Evolutionary conservation across 1,139 yeast species (phyloP).

Genomic region (Kodamaea suecica): DNA sequence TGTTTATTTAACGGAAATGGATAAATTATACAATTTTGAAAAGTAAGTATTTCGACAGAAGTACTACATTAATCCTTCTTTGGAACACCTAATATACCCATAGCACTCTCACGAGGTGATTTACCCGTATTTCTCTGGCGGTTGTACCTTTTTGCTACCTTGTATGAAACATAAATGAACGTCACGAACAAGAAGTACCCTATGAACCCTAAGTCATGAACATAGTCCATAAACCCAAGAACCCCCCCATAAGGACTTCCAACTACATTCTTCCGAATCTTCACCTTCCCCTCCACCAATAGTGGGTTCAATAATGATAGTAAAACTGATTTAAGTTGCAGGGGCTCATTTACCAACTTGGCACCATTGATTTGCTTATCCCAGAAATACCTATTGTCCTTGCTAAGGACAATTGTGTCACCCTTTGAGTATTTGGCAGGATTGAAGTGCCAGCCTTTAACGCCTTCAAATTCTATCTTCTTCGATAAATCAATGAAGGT

Average conservation of each 20-base stretch:
- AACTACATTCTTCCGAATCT: slow-evolving; percentile 26
- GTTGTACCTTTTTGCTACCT: slow-evolving; percentile 4
- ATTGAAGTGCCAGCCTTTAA: slow-evolving; percentile 43
- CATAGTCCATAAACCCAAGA: slow-evolving; percentile 40
- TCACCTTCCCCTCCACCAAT: slow-evolving; percentile 14
- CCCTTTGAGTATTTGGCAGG: slow-evolving; percentile 41
- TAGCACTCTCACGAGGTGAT: background rate
- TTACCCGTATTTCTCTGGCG: background rate
- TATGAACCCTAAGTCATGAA: slow-evolving; percentile 43
- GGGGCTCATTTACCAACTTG: slow-evolving; percentile 30
- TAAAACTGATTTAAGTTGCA: slow-evolving; percentile 26
- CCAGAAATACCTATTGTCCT: slow-evolving; percentile 32
- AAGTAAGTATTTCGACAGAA: too few species aligned
- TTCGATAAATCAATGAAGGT: slow-evolving; percentile 53
- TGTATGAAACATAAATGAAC: slow-evolving; percentile 5
- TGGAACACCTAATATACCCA: slow-evolving; percentile 20
- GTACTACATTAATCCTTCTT: slow-evolving; percentile 18
- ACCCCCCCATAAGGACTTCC: slow-evolving; percentile 43
- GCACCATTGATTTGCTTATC: slow-evolving; percentile 29
- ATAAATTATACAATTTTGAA: too few species aligned
- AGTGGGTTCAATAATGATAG: slow-evolving; percentile 32
- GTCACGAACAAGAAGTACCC: slow-evolving; percentile 38
- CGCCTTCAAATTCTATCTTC: slow-evolving; percentile 27
- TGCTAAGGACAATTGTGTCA: slow-evolving; percentile 33
- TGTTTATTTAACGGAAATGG: too few species aligned